Evolutionary conservation across 2,329 filamentous ascomycete species (phyloP).

Genomic region (Tolypocladium inflatum): DNA sequence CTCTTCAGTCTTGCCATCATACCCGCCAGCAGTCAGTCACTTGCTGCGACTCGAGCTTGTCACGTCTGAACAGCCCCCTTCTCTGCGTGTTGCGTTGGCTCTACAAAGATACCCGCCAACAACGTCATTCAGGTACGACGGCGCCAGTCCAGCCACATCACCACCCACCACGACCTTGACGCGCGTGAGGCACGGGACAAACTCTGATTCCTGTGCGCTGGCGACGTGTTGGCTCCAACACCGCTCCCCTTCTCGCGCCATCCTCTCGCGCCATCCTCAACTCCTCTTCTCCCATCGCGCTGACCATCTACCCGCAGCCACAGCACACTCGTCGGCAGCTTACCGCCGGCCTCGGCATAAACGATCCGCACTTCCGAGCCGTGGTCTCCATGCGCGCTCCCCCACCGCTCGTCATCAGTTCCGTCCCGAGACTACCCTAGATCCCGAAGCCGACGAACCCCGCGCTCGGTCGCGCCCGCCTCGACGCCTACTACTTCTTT

Average conservation of each 20-base stretch:
- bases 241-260: not conserved
- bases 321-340: not conserved
- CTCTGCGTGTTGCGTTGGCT: too few species aligned
- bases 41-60: too few species aligned
- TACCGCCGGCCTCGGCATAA: not conserved
- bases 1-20: not conserved
- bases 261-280: not conserved
- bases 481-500: not conserved
- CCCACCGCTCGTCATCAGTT: not conserved
- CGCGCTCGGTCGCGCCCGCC: not conserved
- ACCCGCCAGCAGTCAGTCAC: not conserved
- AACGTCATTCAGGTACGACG: not conserved
- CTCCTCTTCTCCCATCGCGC: not conserved
- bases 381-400: not conserved
- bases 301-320: not conserved
- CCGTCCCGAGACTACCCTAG: not conserved
- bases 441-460: constrained; percentile 1
- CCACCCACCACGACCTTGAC: not conserved
- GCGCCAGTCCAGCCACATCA: not conserved
- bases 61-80: too few species aligned
- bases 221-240: not conserved
- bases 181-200: not conserved
- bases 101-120: not conserved
- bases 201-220: not conserved
- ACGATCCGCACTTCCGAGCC: not conserved